Conservation (phyloP, 2,329 filamentous ascomycete genomes). For the Myriosclerotinia curreyana region DNA sequence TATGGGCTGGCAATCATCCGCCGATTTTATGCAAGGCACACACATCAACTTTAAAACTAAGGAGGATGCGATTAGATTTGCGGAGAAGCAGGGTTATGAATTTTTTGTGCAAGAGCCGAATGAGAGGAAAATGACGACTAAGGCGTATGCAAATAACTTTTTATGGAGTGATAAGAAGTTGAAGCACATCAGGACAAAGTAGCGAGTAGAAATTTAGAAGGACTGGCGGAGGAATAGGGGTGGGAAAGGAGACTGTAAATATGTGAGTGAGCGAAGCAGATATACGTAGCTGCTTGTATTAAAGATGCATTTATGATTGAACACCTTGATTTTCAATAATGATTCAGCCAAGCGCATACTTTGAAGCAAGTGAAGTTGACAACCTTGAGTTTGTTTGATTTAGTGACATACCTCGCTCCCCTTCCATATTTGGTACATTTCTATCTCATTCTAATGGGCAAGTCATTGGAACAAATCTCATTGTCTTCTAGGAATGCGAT, state of each 20-base stretch:
- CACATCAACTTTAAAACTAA: conserved; percentile 86
- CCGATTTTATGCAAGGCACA: conserved; percentile 91
- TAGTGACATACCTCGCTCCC: neutral
- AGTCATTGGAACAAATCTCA: neutral
- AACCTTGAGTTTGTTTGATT: neutral
- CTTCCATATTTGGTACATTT: neutral
- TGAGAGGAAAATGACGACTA: conserved; percentile 77
- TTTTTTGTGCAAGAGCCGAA: conserved; percentile 99
- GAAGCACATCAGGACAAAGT: conserved; percentile 83
- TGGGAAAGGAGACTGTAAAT: conserved; percentile 17
- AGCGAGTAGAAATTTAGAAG: conserved; percentile 39
- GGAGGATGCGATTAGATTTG: conserved; percentile 91
- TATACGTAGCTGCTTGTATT: conserved; percentile 10
- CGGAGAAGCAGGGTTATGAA: conserved; percentile 98
- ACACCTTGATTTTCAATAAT: neutral
- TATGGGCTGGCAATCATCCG: conserved; percentile 98
- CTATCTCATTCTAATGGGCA: neutral
- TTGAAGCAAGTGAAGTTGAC: neutral
- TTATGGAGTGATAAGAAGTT: conserved; percentile 79
- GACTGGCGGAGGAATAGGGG: neutral
- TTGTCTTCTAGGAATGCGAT: neutral
- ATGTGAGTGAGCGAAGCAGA: conserved; percentile 14
- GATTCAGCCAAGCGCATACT: neutral
- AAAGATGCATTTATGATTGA: conserved; percentile 9
- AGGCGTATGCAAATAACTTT: conserved; percentile 98